Percentiles rank a stretch among this genome's conserved stretches.
Conservation (phyloP, 202 grass and related monocot species). For the Elaeis oleifera region DNA sequence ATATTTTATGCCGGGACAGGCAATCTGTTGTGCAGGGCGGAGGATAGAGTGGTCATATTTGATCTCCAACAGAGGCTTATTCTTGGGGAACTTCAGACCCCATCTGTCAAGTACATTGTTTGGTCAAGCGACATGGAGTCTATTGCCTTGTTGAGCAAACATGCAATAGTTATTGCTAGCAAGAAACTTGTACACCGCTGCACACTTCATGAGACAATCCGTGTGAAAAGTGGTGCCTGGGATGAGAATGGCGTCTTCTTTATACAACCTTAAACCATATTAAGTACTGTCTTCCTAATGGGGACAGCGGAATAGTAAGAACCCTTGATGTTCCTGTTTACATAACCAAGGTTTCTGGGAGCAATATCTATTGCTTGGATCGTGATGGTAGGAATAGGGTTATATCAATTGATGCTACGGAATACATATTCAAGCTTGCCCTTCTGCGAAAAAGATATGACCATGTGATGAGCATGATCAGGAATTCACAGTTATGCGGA, state of each 20-base stretch:
- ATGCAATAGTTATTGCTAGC: conserved; percentile 83
- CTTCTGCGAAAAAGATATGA: conserved; percentile 79
- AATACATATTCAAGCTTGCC: conserved; percentile 99
- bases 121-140: conserved; percentile 96
- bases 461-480: conserved; percentile 98
- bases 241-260: conserved; percentile 88
- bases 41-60: conserved; percentile 83
- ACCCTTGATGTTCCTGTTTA: conserved; percentile 95
- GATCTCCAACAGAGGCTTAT: conserved; percentile 92
- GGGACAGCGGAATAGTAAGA: conserved; percentile 87
- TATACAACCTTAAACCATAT: conserved; percentile 98
- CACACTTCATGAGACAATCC: conserved; percentile 92
- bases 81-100: conserved; percentile 84
- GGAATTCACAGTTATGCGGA: conserved; percentile 85
- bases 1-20: conserved; percentile 97
- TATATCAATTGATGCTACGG: conserved; percentile 76
- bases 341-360: conserved; percentile 84
- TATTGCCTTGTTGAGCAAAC: conserved; percentile 81
- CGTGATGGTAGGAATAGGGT: conserved; percentile 90
- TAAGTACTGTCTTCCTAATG: conserved; percentile 97
- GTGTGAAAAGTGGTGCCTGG: conserved; percentile 99
- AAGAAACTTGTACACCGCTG: conserved; percentile 81
- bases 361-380: conserved; percentile 76
- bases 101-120: conserved; percentile 79
- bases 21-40: conserved; percentile 81